Percentiles rank a stretch among this genome's conserved stretches.
Evolutionary conservation across 2,329 filamentous ascomycete species (phyloP).

Genomic region (Blumeria graminis): DNA sequence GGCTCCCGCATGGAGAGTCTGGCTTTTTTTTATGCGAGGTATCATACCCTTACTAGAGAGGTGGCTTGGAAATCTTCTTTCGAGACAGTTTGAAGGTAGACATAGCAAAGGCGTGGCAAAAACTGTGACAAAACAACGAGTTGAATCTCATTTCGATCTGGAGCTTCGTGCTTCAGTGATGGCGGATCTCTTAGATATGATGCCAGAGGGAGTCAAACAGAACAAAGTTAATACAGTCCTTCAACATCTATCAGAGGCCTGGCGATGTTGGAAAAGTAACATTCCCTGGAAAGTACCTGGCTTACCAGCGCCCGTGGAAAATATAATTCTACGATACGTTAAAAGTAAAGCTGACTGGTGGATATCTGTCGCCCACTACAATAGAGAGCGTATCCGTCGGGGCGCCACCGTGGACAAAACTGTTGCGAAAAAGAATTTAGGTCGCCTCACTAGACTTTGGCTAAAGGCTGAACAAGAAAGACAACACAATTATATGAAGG

Average conservation of each 20-base stretch:
- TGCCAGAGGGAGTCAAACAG: slow-evolving; percentile 98
- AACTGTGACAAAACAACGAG: slow-evolving; percentile 96
- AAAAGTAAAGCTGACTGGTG: slow-evolving; percentile 99
- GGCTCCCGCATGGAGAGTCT: slow-evolving; percentile 95
- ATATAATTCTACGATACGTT: slow-evolving; percentile 93
- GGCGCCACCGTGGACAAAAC: slow-evolving; percentile 98
- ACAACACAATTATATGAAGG: slow-evolving; percentile 99
- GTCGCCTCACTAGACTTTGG: slow-evolving; percentile 83
- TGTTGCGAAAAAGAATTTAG: slow-evolving; percentile 96
- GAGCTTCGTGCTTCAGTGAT: slow-evolving; percentile 95
- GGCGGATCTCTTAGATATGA: slow-evolving; percentile 99
- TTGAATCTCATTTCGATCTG: slow-evolving; percentile 94
- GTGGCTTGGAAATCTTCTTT: slow-evolving; percentile 91
- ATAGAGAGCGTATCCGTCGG: slow-evolving; percentile 84
- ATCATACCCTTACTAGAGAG: slow-evolving; percentile 91
- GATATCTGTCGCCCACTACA: slow-evolving; percentile 98
- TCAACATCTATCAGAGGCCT: slow-evolving; percentile 91
- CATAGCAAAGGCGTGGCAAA: slow-evolving; percentile 98
- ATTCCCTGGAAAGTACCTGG: slow-evolving; percentile 99
- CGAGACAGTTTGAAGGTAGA: slow-evolving; percentile 90
- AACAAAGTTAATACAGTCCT: slow-evolving; percentile 97
- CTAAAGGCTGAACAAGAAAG: slow-evolving; percentile 94
- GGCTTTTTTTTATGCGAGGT: slow-evolving; percentile 97
- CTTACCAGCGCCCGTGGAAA: slow-evolving; percentile 87
- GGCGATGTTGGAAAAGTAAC: slow-evolving; percentile 99